Evolutionary conservation across 345 rosid genomes (phyloP).

Genomic region (Adansonia digitata): DNA sequence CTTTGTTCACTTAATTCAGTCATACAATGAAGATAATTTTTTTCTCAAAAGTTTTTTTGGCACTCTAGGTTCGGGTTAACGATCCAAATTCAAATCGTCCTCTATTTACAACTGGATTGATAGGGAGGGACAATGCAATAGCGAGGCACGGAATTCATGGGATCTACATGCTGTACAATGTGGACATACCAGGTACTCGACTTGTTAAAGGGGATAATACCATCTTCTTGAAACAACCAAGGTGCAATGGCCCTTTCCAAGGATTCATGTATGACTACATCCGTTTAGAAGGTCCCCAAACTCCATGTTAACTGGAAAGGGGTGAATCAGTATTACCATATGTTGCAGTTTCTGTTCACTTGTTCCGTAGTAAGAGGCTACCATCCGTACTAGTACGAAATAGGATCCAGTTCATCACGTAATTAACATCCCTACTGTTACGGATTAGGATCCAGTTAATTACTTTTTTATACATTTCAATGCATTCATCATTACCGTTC

Average conservation of each 20-base stretch:
- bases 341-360: background rate
- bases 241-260: slow-evolving; percentile 56
- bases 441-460: background rate
- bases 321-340: background rate
- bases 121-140: slow-evolving; percentile 89
- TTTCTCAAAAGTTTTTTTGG: background rate
- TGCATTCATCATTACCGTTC: background rate
- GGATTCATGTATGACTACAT: slow-evolving; percentile 89
- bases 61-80: slow-evolving; percentile 59
- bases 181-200: slow-evolving; percentile 49
- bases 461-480: background rate
- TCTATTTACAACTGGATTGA: slow-evolving; percentile 68
- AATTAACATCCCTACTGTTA: no score
- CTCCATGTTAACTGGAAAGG: slow-evolving; percentile 6
- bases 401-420: background rate
- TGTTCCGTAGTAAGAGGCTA: background rate
- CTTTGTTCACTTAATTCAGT: background rate
- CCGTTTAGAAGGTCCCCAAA: slow-evolving; percentile 68
- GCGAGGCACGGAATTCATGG: slow-evolving; percentile 92
- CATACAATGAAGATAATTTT: background rate
- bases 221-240: slow-evolving; percentile 69
- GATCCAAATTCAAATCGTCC: slow-evolving; percentile 55
- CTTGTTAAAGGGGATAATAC: slow-evolving; percentile 67
- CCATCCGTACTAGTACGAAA: background rate
- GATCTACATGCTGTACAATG: slow-evolving; percentile 53